Conservation (phyloP, 148 eudicot species). For the Vaccinium corymbosum region DNA sequence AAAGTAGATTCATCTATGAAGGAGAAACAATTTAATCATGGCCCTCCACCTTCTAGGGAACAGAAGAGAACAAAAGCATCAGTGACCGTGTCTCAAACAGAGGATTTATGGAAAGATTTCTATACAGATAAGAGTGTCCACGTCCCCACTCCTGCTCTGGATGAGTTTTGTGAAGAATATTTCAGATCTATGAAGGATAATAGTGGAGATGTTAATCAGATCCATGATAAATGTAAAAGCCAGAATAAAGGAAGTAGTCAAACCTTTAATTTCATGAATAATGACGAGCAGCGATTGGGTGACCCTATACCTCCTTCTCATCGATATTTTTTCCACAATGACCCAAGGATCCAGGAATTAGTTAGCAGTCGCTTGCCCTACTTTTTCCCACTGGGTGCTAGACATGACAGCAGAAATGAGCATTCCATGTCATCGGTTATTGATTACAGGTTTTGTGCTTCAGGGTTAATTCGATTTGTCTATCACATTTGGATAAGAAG, state of each 20-base stretch:
- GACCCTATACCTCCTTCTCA: conserved; percentile 58
- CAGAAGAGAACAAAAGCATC: conserved; percentile 26
- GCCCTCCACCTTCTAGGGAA: conserved; percentile 19
- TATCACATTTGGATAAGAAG: not conserved
- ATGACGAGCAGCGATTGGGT: conserved; percentile 27
- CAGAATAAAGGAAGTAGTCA: conserved; percentile 17
- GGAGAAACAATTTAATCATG: conserved; percentile 20
- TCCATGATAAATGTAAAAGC: conserved; percentile 21
- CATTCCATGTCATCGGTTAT: conserved; percentile 48
- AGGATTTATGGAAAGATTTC: conserved; percentile 72
- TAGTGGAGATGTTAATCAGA: conserved; percentile 20
- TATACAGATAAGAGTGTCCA: conserved; percentile 30
- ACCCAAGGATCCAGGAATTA: conserved; percentile 60
- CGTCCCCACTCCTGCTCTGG: conserved; percentile 79
- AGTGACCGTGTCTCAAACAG: conserved; percentile 24
- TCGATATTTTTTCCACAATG: conserved; percentile 68
- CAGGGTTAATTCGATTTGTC: not conserved
- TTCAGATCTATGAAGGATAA: conserved; percentile 39
- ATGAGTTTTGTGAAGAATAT: conserved; percentile 69
- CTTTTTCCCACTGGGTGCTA: conserved; percentile 60
- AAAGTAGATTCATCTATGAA: conserved; percentile 28
- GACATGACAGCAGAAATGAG: conserved; percentile 26
- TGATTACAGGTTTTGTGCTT: conserved; percentile 65
- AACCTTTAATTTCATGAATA: conserved; percentile 12
- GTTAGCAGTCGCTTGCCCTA: conserved; percentile 68